Evolutionary conservation across 2,329 filamentous ascomycete species (phyloP).

Genomic region (Ophiobolus disseminans): DNA sequence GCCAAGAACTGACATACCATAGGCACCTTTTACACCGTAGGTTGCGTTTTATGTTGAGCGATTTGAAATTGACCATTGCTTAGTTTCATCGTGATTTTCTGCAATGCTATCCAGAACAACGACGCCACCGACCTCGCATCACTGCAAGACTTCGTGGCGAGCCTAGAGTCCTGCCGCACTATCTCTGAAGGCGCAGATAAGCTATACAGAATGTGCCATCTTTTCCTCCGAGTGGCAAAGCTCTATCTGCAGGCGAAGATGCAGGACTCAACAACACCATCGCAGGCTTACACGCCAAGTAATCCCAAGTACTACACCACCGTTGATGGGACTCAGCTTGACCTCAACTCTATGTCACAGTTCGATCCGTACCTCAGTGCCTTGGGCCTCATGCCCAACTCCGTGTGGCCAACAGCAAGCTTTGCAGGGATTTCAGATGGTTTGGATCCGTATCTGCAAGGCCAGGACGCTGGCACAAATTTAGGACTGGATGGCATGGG

Average conservation of each 20-base stretch:
- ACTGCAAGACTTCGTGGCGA: conserved; percentile 64
- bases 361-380: conserved; percentile 71
- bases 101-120: conserved; percentile 60
- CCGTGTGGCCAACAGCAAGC: conserved; percentile 29
- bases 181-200: conserved; percentile 67
- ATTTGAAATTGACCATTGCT: neutral
- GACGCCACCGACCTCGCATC: conserved; percentile 60
- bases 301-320: conserved; percentile 22
- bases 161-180: conserved; percentile 59
- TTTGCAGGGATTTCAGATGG: conserved; percentile 12
- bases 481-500: conserved; percentile 11
- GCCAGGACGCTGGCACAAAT: neutral
- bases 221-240: conserved; percentile 67
- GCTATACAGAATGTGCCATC: conserved; percentile 67
- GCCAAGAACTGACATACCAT: conserved; percentile 38
- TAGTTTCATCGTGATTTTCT: conserved; percentile 57
- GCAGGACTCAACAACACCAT: conserved; percentile 44
- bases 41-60: neutral
- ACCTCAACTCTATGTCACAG: conserved; percentile 39
- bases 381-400: conserved; percentile 64
- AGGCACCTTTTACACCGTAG: conserved; percentile 57
- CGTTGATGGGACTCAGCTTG: conserved; percentile 19
- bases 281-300: conserved; percentile 6
- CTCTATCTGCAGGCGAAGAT: conserved; percentile 68
- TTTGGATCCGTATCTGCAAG: conserved; percentile 15